Base-by-base conservation (phyloP, 805 yeast species). In the Zygosaccharomyces gambellarensis region DNA sequence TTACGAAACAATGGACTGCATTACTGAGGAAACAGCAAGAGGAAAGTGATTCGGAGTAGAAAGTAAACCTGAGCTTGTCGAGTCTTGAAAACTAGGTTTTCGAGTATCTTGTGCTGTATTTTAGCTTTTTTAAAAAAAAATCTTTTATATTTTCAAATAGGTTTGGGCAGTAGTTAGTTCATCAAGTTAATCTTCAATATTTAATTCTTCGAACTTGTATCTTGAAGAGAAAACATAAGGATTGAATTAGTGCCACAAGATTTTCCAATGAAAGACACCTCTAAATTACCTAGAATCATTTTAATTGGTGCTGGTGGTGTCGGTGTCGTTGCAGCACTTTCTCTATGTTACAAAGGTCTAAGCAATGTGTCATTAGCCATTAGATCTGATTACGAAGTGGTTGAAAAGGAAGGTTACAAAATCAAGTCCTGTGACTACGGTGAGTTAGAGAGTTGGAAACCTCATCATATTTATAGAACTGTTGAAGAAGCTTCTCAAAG, bases 281-380 rank as follows among this genome's bases (percentile, higher is more conserved):
- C 38, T 10, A 22, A n/a, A 22, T 29, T 22, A 14, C 61, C 68
- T 11, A 65, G 72, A 45, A 81, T 83, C 14, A 71, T 87, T 10
- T 70, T 87, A 9, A 76, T 87, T 36, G 96, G 96, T 9, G 77
- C 88, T 39, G 96, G 96, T 12, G 96, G 95, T 34, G 94, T 88
- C 9, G 96, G 96, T 32, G 76, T 88, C 14, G 78, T 88, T 30
- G 82, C 85, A 2, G 87, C 95, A 0, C 75, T 82, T 44, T 79
- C 86, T 0, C 71, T 88, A 29, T 74, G 72, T 55, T 63, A 65
- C 36, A 71, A 75, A 39, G 79, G 76, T 0, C 65, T 71, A 39
- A 73, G 80, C 8, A 71, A 71, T 22, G 82, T 85, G 10, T 79
- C 89, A 2, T 70, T 80, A 11, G 85, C 84, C 4, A 76, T 83